Evolutionary conservation across 345 rosid species (phyloP).

Genomic region (Aquilaria sinensis): DNA sequence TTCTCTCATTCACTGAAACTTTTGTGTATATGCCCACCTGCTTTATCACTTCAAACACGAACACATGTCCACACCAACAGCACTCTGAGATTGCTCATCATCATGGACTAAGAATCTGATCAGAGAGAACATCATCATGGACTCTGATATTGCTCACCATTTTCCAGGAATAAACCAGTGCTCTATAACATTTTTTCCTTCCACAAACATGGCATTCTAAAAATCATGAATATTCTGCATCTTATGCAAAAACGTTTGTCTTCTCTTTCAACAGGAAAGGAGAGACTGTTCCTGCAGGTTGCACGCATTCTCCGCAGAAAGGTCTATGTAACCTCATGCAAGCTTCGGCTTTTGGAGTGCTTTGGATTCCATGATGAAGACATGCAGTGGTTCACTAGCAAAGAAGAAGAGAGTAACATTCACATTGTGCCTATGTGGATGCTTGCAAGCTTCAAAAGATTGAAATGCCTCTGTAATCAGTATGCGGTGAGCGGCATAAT

Average conservation of each 20-base stretch:
- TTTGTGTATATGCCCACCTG: not conserved
- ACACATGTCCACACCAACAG: too few relatives aligned
- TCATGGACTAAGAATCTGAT: too few relatives aligned
- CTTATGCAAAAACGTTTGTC: too few relatives aligned
- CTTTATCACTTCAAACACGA: too few relatives aligned
- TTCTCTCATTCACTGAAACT: not conserved
- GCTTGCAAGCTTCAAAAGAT: constrained; percentile 89
- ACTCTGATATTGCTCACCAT: too few relatives aligned
- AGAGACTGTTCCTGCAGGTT: constrained; percentile 88
- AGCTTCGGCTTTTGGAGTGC: constrained; percentile 65
- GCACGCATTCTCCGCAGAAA: constrained; percentile 69
- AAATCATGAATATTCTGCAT: too few relatives aligned
- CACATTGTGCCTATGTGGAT: constrained; percentile 98
- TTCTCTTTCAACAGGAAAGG: constrained; percentile 52
- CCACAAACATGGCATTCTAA: too few relatives aligned
- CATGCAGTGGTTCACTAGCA: constrained; percentile 80
- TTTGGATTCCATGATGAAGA: constrained; percentile 73
- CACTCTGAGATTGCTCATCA: too few relatives aligned
- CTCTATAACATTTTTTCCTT: too few relatives aligned
- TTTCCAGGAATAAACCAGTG: too few relatives aligned
- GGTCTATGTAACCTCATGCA: constrained; percentile 64
- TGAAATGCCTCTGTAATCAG: constrained; percentile 69
- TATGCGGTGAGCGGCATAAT: constrained; percentile 51
- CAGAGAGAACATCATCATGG: too few relatives aligned
- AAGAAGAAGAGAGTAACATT: constrained; percentile 83